phyloP scores from a whole-genome alignment of 139 green algal species.

The Coelastrella sp. region DNA sequence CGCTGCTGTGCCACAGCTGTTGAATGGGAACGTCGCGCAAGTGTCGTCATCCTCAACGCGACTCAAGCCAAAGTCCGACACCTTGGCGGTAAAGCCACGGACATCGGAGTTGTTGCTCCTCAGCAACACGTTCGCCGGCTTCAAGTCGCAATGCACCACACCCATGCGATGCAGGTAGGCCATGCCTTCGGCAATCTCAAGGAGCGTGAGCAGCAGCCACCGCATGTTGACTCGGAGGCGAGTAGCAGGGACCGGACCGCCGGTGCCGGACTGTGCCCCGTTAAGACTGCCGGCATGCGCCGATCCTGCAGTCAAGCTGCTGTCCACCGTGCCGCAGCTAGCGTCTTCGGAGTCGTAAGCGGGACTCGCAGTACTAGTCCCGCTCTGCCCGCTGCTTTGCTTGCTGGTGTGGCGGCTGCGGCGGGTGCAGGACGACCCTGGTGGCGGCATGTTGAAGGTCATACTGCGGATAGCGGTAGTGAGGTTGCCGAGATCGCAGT shows the following conservation, averaged over 20 bases:
- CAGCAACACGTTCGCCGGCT: constrained; percentile 79
- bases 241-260: not conserved
- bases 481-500: constrained; percentile 75
- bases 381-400: not conserved
- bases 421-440: not conserved
- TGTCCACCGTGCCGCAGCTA: not conserved
- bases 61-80: constrained; percentile 82
- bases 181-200: constrained; percentile 71
- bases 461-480: constrained; percentile 61
- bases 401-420: not conserved
- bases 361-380: not conserved
- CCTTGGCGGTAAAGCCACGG: constrained; percentile 81
- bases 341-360: not conserved
- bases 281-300: too few species aligned
- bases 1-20: constrained; percentile 68
- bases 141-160: constrained; percentile 84
- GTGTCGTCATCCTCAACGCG: constrained; percentile 70
- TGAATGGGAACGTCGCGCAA: constrained; percentile 70
- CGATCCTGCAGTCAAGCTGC: not conserved
- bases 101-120: constrained; percentile 64
- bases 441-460: constrained; percentile 53
- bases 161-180: constrained; percentile 80
- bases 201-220: constrained; percentile 68
- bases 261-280: not conserved
- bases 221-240: constrained; percentile 57